phyloP scores from a whole-genome alignment of 2,329 filamentous ascomycete genomes.

The Teratosphaeria epicoccoides region DNA sequence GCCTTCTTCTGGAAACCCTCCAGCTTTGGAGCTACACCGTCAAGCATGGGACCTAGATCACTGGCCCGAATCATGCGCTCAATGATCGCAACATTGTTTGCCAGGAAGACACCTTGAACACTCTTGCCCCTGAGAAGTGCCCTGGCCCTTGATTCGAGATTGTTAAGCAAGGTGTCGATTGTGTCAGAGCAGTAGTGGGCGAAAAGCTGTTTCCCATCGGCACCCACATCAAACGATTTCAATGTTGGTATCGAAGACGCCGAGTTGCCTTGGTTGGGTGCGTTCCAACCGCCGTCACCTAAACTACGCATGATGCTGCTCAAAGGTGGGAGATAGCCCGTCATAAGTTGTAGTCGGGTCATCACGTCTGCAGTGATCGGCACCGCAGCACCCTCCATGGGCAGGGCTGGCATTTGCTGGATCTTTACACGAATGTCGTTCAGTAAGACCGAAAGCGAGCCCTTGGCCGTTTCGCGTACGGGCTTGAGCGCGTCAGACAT shows the following conservation, averaged over 20 bases:
- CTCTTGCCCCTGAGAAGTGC: conserved; percentile 65
- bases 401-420: conserved; percentile 54
- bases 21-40: conserved; percentile 41
- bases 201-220: conserved; percentile 79
- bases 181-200: conserved; percentile 84
- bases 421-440: conserved; percentile 71
- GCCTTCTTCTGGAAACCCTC: conserved; percentile 84
- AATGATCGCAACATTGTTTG: conserved; percentile 75
- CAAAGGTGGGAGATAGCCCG: conserved; percentile 73
- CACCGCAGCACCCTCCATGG: conserved; percentile 66
- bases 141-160: conserved; percentile 65
- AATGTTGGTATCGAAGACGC: conserved; percentile 58
- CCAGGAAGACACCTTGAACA: conserved; percentile 76
- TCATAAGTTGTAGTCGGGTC: conserved; percentile 75
- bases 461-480: conserved; percentile 82
- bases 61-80: conserved; percentile 76
- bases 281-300: conserved; percentile 80
- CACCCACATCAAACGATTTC: conserved; percentile 73
- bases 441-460: conserved; percentile 69
- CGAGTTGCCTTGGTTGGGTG: conserved; percentile 45
- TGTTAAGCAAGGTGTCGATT: conserved; percentile 66
- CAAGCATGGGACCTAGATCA: conserved; percentile 62
- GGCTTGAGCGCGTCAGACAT: conserved; percentile 81
- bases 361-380: conserved; percentile 75
- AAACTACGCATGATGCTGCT: conserved; percentile 85